Percentiles rank a stretch among this genome's conserved stretches.
phyloP scores from a whole-genome alignment of 768 basidiomycete species.

The Austroboletus festivus region DNA sequence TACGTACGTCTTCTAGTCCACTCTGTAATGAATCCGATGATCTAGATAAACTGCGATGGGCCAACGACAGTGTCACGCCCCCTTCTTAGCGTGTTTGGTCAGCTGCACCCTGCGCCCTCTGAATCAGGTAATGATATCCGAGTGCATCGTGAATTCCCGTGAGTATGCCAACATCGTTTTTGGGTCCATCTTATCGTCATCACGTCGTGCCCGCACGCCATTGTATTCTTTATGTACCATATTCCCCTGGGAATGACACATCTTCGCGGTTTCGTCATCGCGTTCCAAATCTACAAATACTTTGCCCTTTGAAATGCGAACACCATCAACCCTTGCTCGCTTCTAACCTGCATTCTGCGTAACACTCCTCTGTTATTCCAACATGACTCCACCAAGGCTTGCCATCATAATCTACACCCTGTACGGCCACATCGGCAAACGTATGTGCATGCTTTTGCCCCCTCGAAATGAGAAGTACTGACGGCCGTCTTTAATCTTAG shows the following conservation, averaged over 20 bases:
- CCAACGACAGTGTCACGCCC: no score
- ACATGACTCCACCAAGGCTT: constrained; percentile 49
- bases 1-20: no score
- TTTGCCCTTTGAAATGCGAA: neutral
- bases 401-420: constrained; percentile 73
- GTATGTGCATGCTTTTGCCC: constrained; percentile 39
- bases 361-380: neutral
- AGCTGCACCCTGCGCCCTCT: neutral
- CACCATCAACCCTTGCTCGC: neutral
- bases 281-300: constrained; percentile 12
- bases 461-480: neutral
- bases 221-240: no score
- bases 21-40: no score
- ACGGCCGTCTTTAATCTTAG: constrained; percentile 34
- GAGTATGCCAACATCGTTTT: constrained; percentile 5
- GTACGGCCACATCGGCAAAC: constrained; percentile 68
- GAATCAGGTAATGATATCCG: neutral
- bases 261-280: neutral
- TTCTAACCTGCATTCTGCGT: no score
- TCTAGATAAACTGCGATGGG: no score
- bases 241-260: neutral
- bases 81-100: no score
- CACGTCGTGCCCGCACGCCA: constrained; percentile 17
- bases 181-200: neutral
- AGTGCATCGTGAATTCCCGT: constrained; percentile 4